phyloP scores from a whole-genome alignment of 78 protist species.

The Tieghemostelium lacteum region DNA sequence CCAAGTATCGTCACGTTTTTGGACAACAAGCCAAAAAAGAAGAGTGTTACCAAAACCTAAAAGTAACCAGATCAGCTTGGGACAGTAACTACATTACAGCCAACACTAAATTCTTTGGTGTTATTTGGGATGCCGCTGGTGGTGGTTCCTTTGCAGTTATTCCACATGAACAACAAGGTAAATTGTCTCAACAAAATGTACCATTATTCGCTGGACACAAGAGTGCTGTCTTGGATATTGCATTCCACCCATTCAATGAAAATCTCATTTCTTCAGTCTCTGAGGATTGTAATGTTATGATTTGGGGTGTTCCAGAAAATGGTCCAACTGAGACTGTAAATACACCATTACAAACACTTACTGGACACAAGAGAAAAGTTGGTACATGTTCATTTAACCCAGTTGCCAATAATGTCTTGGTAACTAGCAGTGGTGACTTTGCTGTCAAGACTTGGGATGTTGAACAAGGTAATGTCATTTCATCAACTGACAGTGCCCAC shows the following conservation, averaged over 20 bases:
- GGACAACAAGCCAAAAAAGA: slow-evolving; percentile 89
- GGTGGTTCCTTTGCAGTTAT: slow-evolving; percentile 94
- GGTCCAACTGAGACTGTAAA: slow-evolving; percentile 81
- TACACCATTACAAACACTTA: slow-evolving; percentile 82
- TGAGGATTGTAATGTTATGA: slow-evolving; percentile 94
- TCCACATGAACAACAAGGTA: slow-evolving; percentile 52
- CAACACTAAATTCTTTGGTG: slow-evolving; percentile 92
- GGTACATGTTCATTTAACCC: slow-evolving; percentile 92
- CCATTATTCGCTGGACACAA: slow-evolving; percentile 94
- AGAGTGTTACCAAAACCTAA: slow-evolving; percentile 83
- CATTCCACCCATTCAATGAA: slow-evolving; percentile 97
- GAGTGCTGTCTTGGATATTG: slow-evolving; percentile 92
- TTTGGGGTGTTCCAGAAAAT: slow-evolving; percentile 96
- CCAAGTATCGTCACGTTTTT: slow-evolving; percentile 96
- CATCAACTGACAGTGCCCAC: slow-evolving; percentile 35
- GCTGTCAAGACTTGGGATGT: slow-evolving; percentile 95
- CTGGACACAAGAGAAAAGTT: slow-evolving; percentile 95
- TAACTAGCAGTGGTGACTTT: slow-evolving; percentile 89
- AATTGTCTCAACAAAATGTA: slow-evolving; percentile 42
- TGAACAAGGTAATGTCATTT: slow-evolving; percentile 80
- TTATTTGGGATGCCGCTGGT: slow-evolving; percentile 94
- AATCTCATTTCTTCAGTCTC: slow-evolving; percentile 94
- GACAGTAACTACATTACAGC: slow-evolving; percentile 89
- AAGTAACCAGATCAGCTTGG: slow-evolving; percentile 89
- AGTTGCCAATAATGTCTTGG: slow-evolving; percentile 93